Percentiles rank a stretch among this genome's conserved stretches.
phyloP scores from a whole-genome alignment of 2,329 filamentous ascomycete genomes.

The Daldinia sp. region DNA sequence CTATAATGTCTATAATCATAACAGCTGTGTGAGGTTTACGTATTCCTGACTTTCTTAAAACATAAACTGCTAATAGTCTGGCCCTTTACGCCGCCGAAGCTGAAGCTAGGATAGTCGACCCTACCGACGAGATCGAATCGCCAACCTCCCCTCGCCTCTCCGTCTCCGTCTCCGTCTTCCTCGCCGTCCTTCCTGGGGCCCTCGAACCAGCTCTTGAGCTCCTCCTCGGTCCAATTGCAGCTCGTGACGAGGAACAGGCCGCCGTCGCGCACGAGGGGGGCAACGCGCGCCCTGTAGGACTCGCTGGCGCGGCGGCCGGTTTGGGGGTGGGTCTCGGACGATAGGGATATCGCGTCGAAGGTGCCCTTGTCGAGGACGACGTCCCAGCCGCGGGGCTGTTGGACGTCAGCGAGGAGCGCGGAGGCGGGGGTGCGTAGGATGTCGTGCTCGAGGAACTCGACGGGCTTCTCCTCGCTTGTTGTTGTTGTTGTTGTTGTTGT shows the following conservation, averaged over 20 bases:
- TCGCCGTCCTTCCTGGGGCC: slow-evolving; percentile 47
- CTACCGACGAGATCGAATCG: slow-evolving; percentile 72
- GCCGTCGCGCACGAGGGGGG: slow-evolving; percentile 74
- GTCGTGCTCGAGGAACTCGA: slow-evolving; percentile 71
- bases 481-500: not conserved
- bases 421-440: slow-evolving; percentile 62
- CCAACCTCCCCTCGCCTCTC: slow-evolving; percentile 43
- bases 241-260: slow-evolving; percentile 89
- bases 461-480: slow-evolving; percentile 45
- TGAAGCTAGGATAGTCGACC: slow-evolving; percentile 87
- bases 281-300: slow-evolving; percentile 77
- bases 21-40: not conserved
- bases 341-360: slow-evolving; percentile 93
- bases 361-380: slow-evolving; percentile 98
- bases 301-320: slow-evolving; percentile 75
- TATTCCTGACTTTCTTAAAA: slow-evolving; percentile 67
- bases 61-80: slow-evolving; percentile 90
- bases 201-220: slow-evolving; percentile 84
- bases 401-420: slow-evolving; percentile 51
- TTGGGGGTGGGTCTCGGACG: slow-evolving; percentile 63
- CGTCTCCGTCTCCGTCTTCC: slow-evolving; percentile 33
- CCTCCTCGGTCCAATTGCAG: slow-evolving; percentile 97
- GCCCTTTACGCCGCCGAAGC: slow-evolving; percentile 88
- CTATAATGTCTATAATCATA: not conserved
- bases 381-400: slow-evolving; percentile 73